Conservation (phyloP, 106 monocot genomes). For the Acorus gramineus region DNA sequence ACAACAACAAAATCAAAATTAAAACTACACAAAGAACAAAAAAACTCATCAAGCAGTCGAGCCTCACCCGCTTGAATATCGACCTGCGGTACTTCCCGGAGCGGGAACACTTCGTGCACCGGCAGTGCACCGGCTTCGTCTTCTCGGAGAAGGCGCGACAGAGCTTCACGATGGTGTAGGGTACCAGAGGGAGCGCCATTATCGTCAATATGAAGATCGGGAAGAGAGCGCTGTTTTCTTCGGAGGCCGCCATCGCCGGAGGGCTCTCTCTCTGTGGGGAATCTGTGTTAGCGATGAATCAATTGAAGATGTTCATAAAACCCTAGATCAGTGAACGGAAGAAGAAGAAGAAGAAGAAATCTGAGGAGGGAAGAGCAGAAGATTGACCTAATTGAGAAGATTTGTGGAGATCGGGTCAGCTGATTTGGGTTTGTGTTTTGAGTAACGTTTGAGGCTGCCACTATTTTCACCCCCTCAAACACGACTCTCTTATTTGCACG, state of each 20-base stretch:
- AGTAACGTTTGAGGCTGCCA: too few species aligned
- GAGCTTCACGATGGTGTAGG: constrained; percentile 56
- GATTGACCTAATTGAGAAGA: too few species aligned
- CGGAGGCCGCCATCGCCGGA: constrained; percentile 46
- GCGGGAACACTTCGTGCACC: constrained; percentile 50
- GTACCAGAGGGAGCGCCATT: constrained; percentile 75
- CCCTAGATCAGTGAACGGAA: too few species aligned
- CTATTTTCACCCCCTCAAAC: too few species aligned
- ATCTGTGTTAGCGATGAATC: too few species aligned
- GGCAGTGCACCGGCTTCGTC: constrained; percentile 58
- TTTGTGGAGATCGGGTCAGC: too few species aligned
- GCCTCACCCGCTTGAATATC: constrained; percentile 53
- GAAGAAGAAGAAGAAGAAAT: too few species aligned
- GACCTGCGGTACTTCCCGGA: constrained; percentile 78
- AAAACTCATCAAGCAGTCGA: background rate
- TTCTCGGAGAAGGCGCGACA: constrained; percentile 41
- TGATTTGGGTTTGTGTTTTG: too few species aligned
- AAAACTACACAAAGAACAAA: background rate
- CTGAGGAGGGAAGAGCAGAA: too few species aligned
- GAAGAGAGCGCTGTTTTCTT: constrained; percentile 74
- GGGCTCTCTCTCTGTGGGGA: too few species aligned
- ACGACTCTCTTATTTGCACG: too few species aligned
- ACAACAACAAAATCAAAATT: background rate
- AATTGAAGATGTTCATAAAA: too few species aligned
- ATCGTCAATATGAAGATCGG: constrained; percentile 76